Evolutionary conservation across 768 basidiomycete species (phyloP).

Genomic region (Cubamyces sp.): DNA sequence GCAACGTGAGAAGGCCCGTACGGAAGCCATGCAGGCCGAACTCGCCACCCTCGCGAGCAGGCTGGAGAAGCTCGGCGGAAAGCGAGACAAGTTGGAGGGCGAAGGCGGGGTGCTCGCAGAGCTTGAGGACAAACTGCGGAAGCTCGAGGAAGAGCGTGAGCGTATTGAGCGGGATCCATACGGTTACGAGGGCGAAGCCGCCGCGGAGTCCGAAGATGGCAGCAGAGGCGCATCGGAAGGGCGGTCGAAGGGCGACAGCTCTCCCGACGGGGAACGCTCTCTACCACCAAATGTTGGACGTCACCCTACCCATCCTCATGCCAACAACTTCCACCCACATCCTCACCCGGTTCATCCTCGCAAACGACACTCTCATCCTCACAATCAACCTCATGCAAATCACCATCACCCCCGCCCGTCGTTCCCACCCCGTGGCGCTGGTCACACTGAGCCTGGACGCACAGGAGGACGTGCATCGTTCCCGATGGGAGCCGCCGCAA

Average conservation of each 20-base stretch:
- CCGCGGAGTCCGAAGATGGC: constrained; percentile 17
- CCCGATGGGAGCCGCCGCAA: constrained; percentile 9
- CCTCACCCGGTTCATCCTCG: constrained; percentile 26
- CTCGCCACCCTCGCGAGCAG: constrained; percentile 56
- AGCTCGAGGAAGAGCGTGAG: constrained; percentile 65
- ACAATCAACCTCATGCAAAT: constrained; percentile 16
- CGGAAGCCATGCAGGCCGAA: constrained; percentile 63
- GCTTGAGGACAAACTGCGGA: constrained; percentile 67
- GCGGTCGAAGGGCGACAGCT: constrained; percentile 14
- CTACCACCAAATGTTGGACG: background rate
- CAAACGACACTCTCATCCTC: constrained; percentile 32
- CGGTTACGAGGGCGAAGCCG: constrained; percentile 30
- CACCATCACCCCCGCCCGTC: constrained; percentile 21
- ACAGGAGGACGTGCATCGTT: constrained; percentile 20
- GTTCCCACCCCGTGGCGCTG: constrained; percentile 7
- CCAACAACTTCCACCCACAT: constrained; percentile 22
- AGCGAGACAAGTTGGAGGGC: constrained; percentile 68
- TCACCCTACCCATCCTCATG: background rate
- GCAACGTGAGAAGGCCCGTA: constrained; percentile 53
- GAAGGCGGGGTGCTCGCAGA: constrained; percentile 54
- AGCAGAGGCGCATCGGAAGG: constrained; percentile 1
- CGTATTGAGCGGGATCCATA: constrained; percentile 39
- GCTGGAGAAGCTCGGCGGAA: constrained; percentile 67
- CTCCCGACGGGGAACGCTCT: constrained; percentile 10
- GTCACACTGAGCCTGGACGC: constrained; percentile 24